Conservation (phyloP, 139 green algal species). For the Asterochloris sp. region DNA sequence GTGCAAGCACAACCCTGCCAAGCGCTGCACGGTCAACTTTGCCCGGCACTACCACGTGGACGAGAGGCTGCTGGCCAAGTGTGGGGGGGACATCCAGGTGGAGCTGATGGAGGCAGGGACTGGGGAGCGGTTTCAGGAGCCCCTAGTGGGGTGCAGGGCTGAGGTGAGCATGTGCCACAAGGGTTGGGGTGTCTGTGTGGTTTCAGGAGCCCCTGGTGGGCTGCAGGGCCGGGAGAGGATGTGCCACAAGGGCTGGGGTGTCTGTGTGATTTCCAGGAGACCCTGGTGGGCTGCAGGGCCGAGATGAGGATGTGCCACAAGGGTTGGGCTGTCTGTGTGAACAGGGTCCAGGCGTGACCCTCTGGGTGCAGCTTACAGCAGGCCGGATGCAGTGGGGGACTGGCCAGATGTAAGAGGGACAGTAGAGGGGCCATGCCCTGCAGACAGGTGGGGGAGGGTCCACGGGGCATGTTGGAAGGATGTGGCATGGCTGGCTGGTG, state of each 20-base stretch:
- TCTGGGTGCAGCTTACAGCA: too few relatives aligned
- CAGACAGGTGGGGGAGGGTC: too few relatives aligned
- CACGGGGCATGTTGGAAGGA: too few relatives aligned
- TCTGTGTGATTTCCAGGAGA: constrained; percentile 9
- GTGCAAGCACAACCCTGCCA: constrained; percentile 38
- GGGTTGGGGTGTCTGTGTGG: neutral
- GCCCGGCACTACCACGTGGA: constrained; percentile 33
- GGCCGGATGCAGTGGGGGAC: too few relatives aligned
- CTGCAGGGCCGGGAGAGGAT: constrained; percentile 7
- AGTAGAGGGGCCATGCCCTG: too few relatives aligned
- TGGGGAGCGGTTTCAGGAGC: constrained; percentile 12
- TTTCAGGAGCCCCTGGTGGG: constrained; percentile 7
- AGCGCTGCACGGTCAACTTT: constrained; percentile 36
- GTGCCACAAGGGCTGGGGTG: too few relatives aligned
- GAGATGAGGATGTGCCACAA: constrained; percentile 9
- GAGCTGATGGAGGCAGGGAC: constrained; percentile 25
- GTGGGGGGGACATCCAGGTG: constrained; percentile 28
- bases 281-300: neutral
- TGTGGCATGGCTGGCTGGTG: too few relatives aligned
- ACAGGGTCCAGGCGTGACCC: too few relatives aligned
- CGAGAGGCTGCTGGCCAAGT: constrained; percentile 34
- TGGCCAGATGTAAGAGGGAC: too few relatives aligned
- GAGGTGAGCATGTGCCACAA: constrained; percentile 9
- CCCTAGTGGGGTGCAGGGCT: neutral
- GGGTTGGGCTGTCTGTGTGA: too few relatives aligned